These are phyloP conservation scores for Periglandula ipomoeae DNA, from an alignment of 2,329 filamentous ascomycete genomes.

Conservation along the genomic window DNA sequence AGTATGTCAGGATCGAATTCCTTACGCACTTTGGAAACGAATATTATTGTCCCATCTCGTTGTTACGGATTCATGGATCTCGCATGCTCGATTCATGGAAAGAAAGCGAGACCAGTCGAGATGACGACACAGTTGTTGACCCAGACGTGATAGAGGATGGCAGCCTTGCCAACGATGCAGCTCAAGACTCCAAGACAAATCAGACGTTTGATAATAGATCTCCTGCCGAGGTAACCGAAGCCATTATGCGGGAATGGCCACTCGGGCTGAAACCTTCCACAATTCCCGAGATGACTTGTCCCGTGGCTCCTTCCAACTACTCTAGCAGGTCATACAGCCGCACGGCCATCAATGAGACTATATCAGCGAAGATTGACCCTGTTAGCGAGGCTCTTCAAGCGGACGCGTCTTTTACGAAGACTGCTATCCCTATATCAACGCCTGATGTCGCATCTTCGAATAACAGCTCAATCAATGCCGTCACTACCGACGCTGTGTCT, in stretches of 20 bases:
- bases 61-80: constrained; percentile 87
- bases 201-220: not conserved
- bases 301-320: not conserved
- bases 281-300: constrained; percentile 1
- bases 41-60: constrained; percentile 88
- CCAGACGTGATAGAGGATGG: constrained; percentile 11
- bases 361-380: not conserved
- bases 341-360: not conserved
- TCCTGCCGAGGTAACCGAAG: not conserved
- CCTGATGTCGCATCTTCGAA: not conserved
- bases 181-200: not conserved
- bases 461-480: not conserved
- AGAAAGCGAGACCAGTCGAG: constrained; percentile 61
- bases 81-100: constrained; percentile 94
- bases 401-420: not conserved
- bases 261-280: not conserved
- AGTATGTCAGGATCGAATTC: constrained; percentile 87
- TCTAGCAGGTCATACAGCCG: not conserved
- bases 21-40: constrained; percentile 91
- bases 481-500: not conserved
- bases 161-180: not conserved
- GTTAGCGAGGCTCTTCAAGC: not conserved
- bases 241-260: not conserved
- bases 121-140: constrained; percentile 46
- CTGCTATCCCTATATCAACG: not conserved